Base-by-base conservation (phyloP, 2,329 filamentous ascomycete species). In the Tolypocladium cylindrosporum region DNA sequence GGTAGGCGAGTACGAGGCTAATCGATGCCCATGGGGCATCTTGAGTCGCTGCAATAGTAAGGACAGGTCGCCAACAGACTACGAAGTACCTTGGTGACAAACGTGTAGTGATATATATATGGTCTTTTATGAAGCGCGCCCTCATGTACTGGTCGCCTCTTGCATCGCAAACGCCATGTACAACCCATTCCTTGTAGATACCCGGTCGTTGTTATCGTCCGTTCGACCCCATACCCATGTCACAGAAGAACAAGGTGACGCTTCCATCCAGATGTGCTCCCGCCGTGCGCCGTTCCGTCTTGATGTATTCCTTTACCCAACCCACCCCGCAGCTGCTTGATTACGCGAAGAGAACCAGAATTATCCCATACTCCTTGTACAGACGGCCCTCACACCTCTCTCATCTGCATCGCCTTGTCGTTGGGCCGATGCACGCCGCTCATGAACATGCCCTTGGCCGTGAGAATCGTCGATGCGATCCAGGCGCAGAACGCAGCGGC, bases 401-500 rank as follows among this genome's bases (percentile, higher is more conserved):
- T 70, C 76, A 76, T 77, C 63, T 72, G 62, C 43, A 55, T 63
- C 57, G 58, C 63, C 65, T 57, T 71, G n/a, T 68, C 57, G 67
- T 65, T 56, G 65, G 65, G 51, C 65, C 31, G 39, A 65, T 58
- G 69, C 66, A 52, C 75, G 36, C 9, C 74, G 57, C 68, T 70
- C 70, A 74, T 75, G 66, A 83, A 76, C 48, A 81, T 65, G 7
- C 80, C 75, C 63, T 76, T 73, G 60, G 71, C 75, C 36, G 76
- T 70, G 40, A 84, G 63, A 37, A 73, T 71, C 13, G 77, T 73
- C 4, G 78, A 79, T 37, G 67, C 76, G 39, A 72, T 71, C 84
- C 84, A 87, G 13, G 78, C 69, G 24, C 75, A 65, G 66, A 83
- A 86, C 60, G 77, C 74, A 57, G 80, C 73, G 14, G 81, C 77